phyloP scores from a whole-genome alignment of 129 eudicot species.

The Flaveria brownii region DNA sequence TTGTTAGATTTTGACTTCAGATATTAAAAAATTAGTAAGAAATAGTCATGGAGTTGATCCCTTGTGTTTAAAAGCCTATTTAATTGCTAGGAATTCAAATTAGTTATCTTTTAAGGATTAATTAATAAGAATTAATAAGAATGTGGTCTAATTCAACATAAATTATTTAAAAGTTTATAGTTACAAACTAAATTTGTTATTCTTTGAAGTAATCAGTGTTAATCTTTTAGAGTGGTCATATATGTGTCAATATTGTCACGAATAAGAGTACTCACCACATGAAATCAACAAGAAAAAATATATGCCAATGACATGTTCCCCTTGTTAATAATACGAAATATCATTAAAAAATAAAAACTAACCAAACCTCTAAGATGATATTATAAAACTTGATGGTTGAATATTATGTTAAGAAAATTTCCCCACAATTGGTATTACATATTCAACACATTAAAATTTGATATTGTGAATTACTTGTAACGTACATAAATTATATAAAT shows the following conservation, averaged over 20 bases:
- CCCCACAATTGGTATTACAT: too few relatives aligned
- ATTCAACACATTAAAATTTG: too few relatives aligned
- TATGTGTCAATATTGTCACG: not conserved
- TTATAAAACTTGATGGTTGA: too few relatives aligned
- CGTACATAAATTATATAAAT: too few relatives aligned
- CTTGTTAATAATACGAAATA: too few relatives aligned
- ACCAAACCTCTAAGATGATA: too few relatives aligned
- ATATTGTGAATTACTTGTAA: too few relatives aligned
- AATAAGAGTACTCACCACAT: too few relatives aligned
- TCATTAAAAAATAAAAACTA: too few relatives aligned
- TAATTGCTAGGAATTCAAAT: not conserved
- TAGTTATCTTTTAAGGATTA: not conserved
- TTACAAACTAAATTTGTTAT: not conserved
- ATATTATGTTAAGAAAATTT: too few relatives aligned
- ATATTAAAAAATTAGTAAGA: not conserved
- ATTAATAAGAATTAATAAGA: not conserved
- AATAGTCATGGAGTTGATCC: constrained; percentile 7
- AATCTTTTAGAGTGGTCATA: not conserved
- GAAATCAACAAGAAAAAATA: too few relatives aligned
- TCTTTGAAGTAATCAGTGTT: not conserved
- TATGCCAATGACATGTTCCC: too few relatives aligned
- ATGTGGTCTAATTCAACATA: not conserved
- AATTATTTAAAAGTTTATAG: not conserved
- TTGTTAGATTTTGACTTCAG: constrained; percentile 34
- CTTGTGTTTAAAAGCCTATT: not conserved